Percentiles rank a stretch among this genome's conserved stretches.
These are phyloP conservation scores for Purshia tridentata DNA, from an alignment of 306 rosid species.

Conservation along the genomic window DNA sequence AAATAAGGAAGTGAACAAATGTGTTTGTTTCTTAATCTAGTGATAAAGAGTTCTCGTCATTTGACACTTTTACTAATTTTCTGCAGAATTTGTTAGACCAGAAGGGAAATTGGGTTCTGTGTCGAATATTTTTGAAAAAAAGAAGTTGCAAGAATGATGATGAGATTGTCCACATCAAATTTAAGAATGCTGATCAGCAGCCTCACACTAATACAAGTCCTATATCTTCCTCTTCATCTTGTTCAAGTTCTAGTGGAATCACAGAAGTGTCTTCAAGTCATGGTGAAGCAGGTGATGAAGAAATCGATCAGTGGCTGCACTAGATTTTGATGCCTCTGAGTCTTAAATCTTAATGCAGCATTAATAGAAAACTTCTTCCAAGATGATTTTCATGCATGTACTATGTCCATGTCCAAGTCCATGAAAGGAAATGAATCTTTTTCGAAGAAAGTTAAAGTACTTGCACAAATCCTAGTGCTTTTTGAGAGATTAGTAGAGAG, in stretches of 20 bases:
- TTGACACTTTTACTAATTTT: neutral
- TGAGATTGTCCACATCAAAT: constrained; percentile 14
- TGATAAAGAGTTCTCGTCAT: neutral
- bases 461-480: constrained; percentile 2
- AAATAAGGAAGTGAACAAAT: neutral
- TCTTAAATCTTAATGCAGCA: neutral
- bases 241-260: constrained; percentile 52
- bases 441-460: constrained; percentile 2
- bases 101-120: constrained; percentile 72
- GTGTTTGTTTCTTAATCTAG: neutral
- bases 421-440: constrained; percentile 9
- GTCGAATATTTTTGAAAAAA: constrained; percentile 61
- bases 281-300: constrained; percentile 30
- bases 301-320: constrained; percentile 29
- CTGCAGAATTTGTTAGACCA: constrained; percentile 43
- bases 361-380: neutral
- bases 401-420: constrained; percentile 1
- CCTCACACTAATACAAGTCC: constrained; percentile 17
- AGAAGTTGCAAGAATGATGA: constrained; percentile 35
- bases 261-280: constrained; percentile 51
- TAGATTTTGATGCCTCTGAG: constrained; percentile 10
- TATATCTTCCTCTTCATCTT: constrained; percentile 56
- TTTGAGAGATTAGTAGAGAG: neutral
- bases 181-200: constrained; percentile 24
- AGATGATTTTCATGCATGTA: constrained; percentile 4